Percentiles rank a stretch among this genome's conserved stretches.
phyloP scores from a whole-genome alignment of 371 early-diverging fungal species.

The Mortierella polycephala region DNA sequence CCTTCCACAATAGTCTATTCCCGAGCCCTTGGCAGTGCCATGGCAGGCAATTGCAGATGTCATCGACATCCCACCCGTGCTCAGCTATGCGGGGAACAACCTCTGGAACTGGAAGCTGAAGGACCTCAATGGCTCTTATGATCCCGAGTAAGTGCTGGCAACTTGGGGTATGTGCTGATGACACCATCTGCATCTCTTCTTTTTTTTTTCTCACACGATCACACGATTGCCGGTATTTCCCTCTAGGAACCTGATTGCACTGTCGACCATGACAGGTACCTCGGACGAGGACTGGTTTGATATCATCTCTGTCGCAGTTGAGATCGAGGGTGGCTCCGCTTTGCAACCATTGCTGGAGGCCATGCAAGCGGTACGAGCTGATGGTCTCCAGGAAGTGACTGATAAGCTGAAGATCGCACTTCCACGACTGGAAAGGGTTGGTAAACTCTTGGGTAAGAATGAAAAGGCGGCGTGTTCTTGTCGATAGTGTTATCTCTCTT shows the following conservation, averaged over 20 bases:
- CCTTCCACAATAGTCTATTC: conserved; percentile 62
- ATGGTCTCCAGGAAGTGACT: conserved; percentile 58
- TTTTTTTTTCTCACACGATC: background rate
- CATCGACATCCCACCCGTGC: conserved; percentile 85
- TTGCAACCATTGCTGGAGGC: conserved; percentile 66
- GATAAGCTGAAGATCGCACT: conserved; percentile 56
- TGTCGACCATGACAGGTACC: conserved; percentile 86
- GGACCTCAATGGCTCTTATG: conserved; percentile 69
- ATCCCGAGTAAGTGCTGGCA: conserved; percentile 62
- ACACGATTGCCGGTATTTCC: background rate
- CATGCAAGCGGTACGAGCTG: conserved; percentile 62
- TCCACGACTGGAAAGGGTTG: conserved; percentile 50
- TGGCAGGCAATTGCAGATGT: conserved; percentile 77
- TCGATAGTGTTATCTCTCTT: background rate
- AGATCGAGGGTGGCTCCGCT: conserved; percentile 83
- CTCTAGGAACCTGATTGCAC: conserved; percentile 74
- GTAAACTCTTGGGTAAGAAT: conserved; percentile 53
- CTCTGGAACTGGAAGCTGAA: conserved; percentile 87
- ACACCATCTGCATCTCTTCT: background rate
- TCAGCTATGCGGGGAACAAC: conserved; percentile 84
- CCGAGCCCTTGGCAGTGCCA: conserved; percentile 81
- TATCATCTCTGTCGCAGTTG: conserved; percentile 85
- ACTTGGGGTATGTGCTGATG: background rate
- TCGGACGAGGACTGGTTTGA: conserved; percentile 95
- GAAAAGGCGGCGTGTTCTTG: conserved; percentile 50